These are phyloP conservation scores for Penicillium fuscoglaucum DNA, from an alignment of 2,329 filamentous ascomycete genomes.

Conservation along the genomic window DNA sequence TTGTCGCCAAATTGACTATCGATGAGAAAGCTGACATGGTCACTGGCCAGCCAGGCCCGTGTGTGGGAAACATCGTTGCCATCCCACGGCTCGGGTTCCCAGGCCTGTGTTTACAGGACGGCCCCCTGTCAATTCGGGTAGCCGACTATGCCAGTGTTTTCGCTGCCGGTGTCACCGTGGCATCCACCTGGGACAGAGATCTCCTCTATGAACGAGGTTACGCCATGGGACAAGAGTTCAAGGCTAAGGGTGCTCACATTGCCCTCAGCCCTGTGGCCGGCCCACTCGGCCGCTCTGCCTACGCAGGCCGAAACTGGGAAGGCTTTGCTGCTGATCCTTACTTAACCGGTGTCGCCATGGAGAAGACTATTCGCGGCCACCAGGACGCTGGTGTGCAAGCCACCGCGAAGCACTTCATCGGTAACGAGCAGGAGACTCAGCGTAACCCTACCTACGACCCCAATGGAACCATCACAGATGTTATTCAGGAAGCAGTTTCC, in stretches of 20 bases:
- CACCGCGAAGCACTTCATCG: constrained; percentile 22
- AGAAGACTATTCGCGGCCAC: constrained; percentile 44
- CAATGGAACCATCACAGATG: constrained; percentile 37
- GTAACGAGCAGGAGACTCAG: constrained; percentile 34
- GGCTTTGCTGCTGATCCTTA: constrained; percentile 44
- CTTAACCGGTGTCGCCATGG: constrained; percentile 43
- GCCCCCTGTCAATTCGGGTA: constrained; percentile 58
- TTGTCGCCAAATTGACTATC: constrained; percentile 22
- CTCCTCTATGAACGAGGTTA: constrained; percentile 55
- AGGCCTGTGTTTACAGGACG: constrained; percentile 34
- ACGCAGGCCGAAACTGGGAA: constrained; percentile 48
- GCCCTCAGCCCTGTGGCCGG: constrained; percentile 44
- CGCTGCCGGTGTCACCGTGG: constrained; percentile 69
- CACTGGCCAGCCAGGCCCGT: constrained; percentile 31
- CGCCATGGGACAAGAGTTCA: constrained; percentile 56
- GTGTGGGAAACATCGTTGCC: constrained; percentile 35
- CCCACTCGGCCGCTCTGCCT: constrained; percentile 45
- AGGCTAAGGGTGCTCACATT: constrained; percentile 40
- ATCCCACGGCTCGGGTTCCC: constrained; percentile 32
- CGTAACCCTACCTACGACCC: constrained; percentile 33
- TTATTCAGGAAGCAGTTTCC: constrained; percentile 10
- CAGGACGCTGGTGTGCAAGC: constrained; percentile 46
- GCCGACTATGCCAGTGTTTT: constrained; percentile 72
- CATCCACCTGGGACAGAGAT: constrained; percentile 60
- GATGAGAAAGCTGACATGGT: constrained; percentile 32